Conservation (phyloP, 169 alveolate genomes). For the Plasmodium ovale region DNA sequence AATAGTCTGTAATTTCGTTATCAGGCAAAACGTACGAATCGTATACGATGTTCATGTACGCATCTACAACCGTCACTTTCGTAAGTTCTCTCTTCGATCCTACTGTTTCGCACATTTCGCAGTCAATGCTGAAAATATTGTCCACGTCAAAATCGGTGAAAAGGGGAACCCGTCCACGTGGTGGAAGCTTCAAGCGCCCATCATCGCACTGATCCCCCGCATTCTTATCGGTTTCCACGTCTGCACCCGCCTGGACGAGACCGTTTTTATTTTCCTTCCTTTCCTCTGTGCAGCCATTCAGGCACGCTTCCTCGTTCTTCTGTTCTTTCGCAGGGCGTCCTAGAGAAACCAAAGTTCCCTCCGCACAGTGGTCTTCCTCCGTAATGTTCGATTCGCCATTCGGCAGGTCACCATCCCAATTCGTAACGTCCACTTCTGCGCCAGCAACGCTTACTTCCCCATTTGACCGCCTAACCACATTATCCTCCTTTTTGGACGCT, state of each 20-base stretch:
- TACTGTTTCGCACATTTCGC: slow-evolving; percentile 80
- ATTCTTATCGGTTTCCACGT: neutral
- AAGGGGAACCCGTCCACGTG: no score
- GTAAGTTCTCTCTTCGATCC: slow-evolving; percentile 67
- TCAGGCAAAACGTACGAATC: slow-evolving; percentile 79
- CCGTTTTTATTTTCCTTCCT: neutral
- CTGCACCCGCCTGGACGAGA: neutral
- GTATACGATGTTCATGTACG: slow-evolving; percentile 74
- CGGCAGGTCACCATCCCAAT: no score
- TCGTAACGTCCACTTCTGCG: no score
- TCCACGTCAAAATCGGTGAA: slow-evolving; percentile 47
- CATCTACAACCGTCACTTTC: slow-evolving; percentile 78
- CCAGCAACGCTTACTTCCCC: no score
- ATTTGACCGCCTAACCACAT: no score
- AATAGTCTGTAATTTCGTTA: slow-evolving; percentile 72
- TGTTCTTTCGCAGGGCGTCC: no score
- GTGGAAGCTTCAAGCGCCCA: no score
- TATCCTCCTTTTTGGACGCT: no score
- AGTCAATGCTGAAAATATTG: slow-evolving; percentile 78
- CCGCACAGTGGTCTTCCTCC: no score
- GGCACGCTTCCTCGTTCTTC: no score
- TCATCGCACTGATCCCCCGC: neutral
- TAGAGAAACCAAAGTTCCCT: no score
- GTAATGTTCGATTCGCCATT: no score
- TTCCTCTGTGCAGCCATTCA: neutral